Conservation (phyloP, 225 moss, liverwort and hornwort genomes). For the Ulota crispa region DNA sequence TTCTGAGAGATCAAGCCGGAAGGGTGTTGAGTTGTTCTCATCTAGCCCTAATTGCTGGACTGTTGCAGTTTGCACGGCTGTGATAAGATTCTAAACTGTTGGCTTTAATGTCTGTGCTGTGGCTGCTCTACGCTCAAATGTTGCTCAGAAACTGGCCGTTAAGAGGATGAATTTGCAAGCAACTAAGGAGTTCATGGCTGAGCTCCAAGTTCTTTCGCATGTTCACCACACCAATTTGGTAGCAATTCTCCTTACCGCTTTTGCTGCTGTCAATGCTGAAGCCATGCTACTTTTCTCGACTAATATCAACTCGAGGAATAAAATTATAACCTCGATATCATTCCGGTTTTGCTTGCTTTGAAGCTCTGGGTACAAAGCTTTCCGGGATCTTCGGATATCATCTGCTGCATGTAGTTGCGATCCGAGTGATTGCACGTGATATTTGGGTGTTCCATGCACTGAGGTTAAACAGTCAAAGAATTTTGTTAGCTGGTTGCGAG, state of each 20-base stretch:
- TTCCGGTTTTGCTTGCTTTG: not conserved
- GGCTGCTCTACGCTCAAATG: slow-evolving; percentile 8
- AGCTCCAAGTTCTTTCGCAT: slow-evolving; percentile 87
- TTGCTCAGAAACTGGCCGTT: slow-evolving; percentile 67
- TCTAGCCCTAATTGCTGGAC: not conserved
- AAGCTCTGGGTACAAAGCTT: not conserved
- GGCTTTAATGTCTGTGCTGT: not conserved
- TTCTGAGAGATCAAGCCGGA: not conserved
- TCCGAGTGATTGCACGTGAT: not conserved
- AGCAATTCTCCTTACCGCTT: not conserved
- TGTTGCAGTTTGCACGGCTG: not conserved
- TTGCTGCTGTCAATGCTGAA: not conserved
- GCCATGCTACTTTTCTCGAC: not conserved
- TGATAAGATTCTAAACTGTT: not conserved
- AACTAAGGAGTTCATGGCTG: slow-evolving; percentile 80
- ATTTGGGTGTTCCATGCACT: not conserved
- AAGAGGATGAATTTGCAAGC: slow-evolving; percentile 91
- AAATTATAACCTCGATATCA: not conserved
- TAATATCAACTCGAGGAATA: not conserved
- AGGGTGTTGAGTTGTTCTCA: slow-evolving; percentile 1
- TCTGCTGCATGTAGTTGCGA: not conserved
- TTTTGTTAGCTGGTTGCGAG: not conserved
- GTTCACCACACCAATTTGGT: slow-evolving; percentile 94
- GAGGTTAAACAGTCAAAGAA: not conserved
- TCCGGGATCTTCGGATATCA: not conserved